Base-by-base conservation (phyloP, 345 rosid genomes). In the Excoecaria cochinchinensis region DNA sequence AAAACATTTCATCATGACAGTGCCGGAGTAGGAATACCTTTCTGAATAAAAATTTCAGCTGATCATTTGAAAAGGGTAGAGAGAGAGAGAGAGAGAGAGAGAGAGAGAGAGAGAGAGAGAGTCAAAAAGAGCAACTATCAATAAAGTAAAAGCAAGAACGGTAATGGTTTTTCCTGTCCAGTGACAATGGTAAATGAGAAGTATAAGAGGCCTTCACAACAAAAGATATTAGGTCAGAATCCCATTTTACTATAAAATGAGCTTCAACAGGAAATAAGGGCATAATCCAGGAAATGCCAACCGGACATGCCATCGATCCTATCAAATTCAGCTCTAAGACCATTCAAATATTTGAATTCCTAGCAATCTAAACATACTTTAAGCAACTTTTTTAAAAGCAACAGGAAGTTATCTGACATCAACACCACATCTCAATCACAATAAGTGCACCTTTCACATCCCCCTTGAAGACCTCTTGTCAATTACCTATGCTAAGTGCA, bases 181-280 rank as follows among this genome's bases (percentile, higher is more conserved):
- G 70, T 19, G 12, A 67, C 53, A 67, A 46, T 44, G 53, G 46
- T 67, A 46, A 66, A 42, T 11, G 70, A 44, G 38, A 67, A 67
- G 19, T 17, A 53, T 44, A 21, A 40, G 6, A 11, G 6, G 39
- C 0, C 36, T 66, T 44, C 69, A 64, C 14, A n/a, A 10, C 52
- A 12, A 22, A 3, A 64, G 19, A 64, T 40, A 11, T 66, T 24
- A 48, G 50, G 46, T 21, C 36, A 46, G 53, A 22, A 46, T 66
- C 70, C 53, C 38, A 66, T n/a, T n/a, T 66, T 12, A 66, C 11
- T 0, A 19, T 66, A 66, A 63, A 65, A 15, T 66, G 52, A 46
- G 25, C 25, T 42, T 66, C 70, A 44, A 19, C 24, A 46, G 44
- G 70, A 22, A 42, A 22, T 19, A 38, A 39, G 13, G 17, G 12